Percentiles rank a stretch among this genome's conserved stretches.
Evolutionary conservation across 805 yeast species (phyloP).

Genomic region (Monosporozyma aquatica): DNA sequence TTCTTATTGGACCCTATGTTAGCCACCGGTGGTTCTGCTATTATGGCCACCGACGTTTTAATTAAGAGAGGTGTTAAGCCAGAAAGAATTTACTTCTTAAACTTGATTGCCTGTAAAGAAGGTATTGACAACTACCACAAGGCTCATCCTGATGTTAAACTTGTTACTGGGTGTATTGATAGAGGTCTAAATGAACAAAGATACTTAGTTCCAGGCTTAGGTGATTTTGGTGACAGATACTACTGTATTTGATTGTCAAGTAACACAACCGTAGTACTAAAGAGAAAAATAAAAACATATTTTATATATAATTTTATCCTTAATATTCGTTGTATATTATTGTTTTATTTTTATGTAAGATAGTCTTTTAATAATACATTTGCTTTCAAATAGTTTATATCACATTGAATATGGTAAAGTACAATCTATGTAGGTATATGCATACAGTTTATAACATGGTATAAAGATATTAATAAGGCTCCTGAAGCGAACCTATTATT

Average conservation of each 20-base stretch:
- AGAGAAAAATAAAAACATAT: no score
- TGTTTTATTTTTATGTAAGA: no score
- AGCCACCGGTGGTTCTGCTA: slow-evolving; percentile 98
- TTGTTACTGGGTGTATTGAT: slow-evolving; percentile 92
- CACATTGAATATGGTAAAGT: no score
- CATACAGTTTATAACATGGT: no score
- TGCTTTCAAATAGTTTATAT: no score
- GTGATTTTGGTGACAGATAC: slow-evolving; percentile 97
- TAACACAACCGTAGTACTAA: no score
- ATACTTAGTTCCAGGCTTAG: slow-evolving; percentile 88
- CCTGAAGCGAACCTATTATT: no score
- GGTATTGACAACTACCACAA: slow-evolving; percentile 74
- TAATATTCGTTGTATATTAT: no score
- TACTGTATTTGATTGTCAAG: slow-evolving; percentile 59
- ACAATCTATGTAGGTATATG: background rate
- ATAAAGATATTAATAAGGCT: no score
- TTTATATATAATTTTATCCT: no score
- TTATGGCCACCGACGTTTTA: slow-evolving; percentile 94
- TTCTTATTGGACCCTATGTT: slow-evolving; percentile 93
- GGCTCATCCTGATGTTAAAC: slow-evolving; percentile 73
- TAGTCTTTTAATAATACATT: no score
- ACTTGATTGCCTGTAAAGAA: slow-evolving; percentile 89
- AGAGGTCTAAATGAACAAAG: slow-evolving; percentile 74
- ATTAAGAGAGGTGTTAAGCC: slow-evolving; percentile 77
- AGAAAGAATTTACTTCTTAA: slow-evolving; percentile 81